Base-by-base conservation (phyloP, 1,284 basidiomycete genomes). In the Amylostereum areolatum region DNA sequence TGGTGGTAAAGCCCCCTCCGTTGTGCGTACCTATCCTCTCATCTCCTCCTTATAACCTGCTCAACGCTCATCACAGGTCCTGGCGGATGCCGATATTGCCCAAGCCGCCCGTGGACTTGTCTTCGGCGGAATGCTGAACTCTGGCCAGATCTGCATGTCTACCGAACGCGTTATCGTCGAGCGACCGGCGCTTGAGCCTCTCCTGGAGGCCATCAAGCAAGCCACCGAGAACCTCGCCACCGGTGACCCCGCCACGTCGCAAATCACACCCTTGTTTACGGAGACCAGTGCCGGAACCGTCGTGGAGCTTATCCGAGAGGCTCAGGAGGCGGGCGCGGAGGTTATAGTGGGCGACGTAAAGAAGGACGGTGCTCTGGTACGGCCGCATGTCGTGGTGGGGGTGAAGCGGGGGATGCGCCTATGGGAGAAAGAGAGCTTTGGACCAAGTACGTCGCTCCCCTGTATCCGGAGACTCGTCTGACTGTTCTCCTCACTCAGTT, bases 1-100 rank as follows among this genome's bases (percentile, higher is more conserved):
- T 6, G 86, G 87, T 31, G 86, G 88, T 28, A 91, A 91, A 63
- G 78, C 83, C 9, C 86, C 87, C 7, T 77, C 79, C 2, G 73
- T 89, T 44, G 77, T 89, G 51, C 47, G 71, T 59, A 18, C 18
- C 18, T 18, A 0, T 24, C 10, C 5, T 12, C 8, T 32, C 18
- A 18, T 11, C 11, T n/a, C 10, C 35, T 31, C 1, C 18, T 18
- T 18, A 18, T 18, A 18, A 18, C 18, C 18, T 18, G 5, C 10
- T 32, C 25, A 11, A 9, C 40, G 32, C 12, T 24, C 6, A 32
- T 25, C 28, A 5, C 37, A 78, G 76, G 72, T 88, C 1, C 66
- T 85, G 3, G 69, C 78, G 11, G 81, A 83, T 51, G 85, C 86
- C 1, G 73, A 86, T 57, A 62, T 85, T 24, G 61, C 72, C 5